phyloP scores from a whole-genome alignment of 148 eudicot genomes.

The Heliosperma pusillum region DNA sequence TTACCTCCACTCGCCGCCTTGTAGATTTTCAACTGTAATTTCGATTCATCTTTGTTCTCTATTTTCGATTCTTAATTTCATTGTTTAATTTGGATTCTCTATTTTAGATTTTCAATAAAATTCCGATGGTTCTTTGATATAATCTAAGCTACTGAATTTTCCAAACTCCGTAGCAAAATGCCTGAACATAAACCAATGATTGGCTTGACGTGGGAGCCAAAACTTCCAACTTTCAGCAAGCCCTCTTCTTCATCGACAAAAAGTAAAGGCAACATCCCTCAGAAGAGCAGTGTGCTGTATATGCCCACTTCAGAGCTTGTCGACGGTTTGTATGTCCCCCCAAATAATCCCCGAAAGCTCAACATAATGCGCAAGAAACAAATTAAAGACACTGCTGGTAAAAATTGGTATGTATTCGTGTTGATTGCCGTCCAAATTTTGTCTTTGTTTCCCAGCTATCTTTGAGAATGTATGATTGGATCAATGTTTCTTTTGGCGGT shows the following conservation, averaged over 20 bases:
- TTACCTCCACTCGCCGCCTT: too few relatives aligned
- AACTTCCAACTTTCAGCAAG: slow-evolving; percentile 34
- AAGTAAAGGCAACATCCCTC: slow-evolving; percentile 8
- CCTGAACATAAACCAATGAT: slow-evolving; percentile 37
- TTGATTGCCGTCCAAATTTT: neutral
- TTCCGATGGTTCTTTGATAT: neutral
- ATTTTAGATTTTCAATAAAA: too few relatives aligned
- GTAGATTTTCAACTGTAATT: too few relatives aligned
- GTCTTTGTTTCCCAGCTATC: neutral
- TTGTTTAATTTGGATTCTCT: too few relatives aligned
- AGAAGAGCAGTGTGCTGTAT: slow-evolving; percentile 25
- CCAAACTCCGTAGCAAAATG: slow-evolving; percentile 23
- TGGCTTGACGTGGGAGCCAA: slow-evolving; percentile 84
- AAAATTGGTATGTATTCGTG: slow-evolving; percentile 46
- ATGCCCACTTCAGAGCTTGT: slow-evolving; percentile 62
- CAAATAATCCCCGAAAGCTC: slow-evolving; percentile 66
- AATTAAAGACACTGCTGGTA: slow-evolving; percentile 75
- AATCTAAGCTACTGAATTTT: neutral
- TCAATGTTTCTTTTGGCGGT: neutral
- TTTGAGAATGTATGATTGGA: neutral
- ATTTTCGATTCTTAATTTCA: too few relatives aligned
- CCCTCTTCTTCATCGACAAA: slow-evolving; percentile 25
- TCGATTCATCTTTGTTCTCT: too few relatives aligned
- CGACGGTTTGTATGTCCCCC: slow-evolving; percentile 80
- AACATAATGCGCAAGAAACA: slow-evolving; percentile 63